Base-by-base conservation (phyloP, 1,139 yeast species). In the Yarrowia galli region DNA sequence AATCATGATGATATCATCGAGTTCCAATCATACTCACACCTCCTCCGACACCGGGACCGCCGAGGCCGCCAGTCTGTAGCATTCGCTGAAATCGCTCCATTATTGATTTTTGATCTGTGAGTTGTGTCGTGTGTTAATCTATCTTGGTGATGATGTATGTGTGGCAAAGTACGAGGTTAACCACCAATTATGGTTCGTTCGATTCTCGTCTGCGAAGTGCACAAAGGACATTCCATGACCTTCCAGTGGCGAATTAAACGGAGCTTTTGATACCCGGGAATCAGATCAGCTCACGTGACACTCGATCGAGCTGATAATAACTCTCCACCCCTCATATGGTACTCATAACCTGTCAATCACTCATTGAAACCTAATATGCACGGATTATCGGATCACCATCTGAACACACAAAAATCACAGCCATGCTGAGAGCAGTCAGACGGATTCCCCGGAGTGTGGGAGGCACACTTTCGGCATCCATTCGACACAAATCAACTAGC, bases 31-130 rank as follows among this genome's bases (percentile, higher is more conserved):
- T 18, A 61, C 66, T 61, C 46, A 61, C 66, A 13, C 56, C 56
- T 36, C 56, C 66, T 35, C 66, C 66, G 15, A 38, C 56, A 22
- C 54, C 73, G 43, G 72, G 75, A 61, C 74, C 75, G 28, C 74
- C 74, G 71, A 74, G 71, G 38, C 75, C 75, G 45, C 73, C 87
- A 45, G 85, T 83, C 67, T 86, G 85, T 75, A 87, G 81, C 73
- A 89, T 80, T 81, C 93, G 83, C 75, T 89, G 95, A 77, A 89
- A 82, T 81, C 91, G 85, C 77, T 89, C 92, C 95, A 89, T 89
- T 65, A 13, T 71, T 20, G 61, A 32, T 43, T 53, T 67, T 36
- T 32, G 32, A 46, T 38, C 40, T 58, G 64, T 58, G 32, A 32
- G 38, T 42, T 42, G 61, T 38, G 63, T 56, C 49, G 40, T 56